These are phyloP conservation scores for Geotrichum armillariae DNA, from an alignment of 1,139 yeast species.

Conservation along the genomic window DNA sequence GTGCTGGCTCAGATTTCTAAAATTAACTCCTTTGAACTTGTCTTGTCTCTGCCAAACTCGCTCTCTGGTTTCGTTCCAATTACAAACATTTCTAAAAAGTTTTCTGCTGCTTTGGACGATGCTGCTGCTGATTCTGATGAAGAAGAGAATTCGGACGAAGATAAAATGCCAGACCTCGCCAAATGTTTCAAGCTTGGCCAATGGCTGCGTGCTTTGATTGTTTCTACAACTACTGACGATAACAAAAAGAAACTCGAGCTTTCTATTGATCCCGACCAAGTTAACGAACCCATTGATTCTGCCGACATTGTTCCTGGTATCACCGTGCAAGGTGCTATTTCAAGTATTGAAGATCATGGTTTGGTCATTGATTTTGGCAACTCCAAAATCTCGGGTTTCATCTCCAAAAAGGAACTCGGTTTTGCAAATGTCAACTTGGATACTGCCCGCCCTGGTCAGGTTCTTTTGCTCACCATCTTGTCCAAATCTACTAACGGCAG, in stretches of 20 bases:
- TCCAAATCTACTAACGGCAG: conserved; percentile 49
- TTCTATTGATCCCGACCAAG: conserved; percentile 70
- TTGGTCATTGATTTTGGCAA: conserved; percentile 68
- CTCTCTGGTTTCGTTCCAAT: conserved; percentile 79
- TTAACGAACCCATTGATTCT: conserved; percentile 63
- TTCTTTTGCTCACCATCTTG: conserved; percentile 38
- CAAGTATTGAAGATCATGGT: conserved; percentile 91
- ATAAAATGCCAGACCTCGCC: conserved; percentile 52
- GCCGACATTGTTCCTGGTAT: conserved; percentile 67
- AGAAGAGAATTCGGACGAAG: conserved; percentile 39
- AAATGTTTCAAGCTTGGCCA: conserved; percentile 66
- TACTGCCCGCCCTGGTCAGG: conserved; percentile 46
- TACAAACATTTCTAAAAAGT: conserved; percentile 66
- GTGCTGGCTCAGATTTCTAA: conserved; percentile 74
- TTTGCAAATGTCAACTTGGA: conserved; percentile 35
- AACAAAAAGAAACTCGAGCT: conserved; percentile 64
- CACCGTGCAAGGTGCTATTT: conserved; percentile 72
- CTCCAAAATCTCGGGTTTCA: conserved; percentile 60
- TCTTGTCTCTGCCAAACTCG: conserved; percentile 78
- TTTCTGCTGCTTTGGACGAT: conserved; percentile 57
- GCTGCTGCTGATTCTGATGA: conserved; percentile 32
- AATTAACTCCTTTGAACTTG: conserved; percentile 62
- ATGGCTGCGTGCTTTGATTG: conserved; percentile 80
- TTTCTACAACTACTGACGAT: conserved; percentile 37
- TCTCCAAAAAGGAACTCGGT: conserved; percentile 64